A percentile compares a stretch with the other conserved stretches of the same genome.
These are phyloP conservation scores for Globisporangium abappressorium DNA, from an alignment of 352 stramenopile species.

Conservation along the genomic window DNA sequence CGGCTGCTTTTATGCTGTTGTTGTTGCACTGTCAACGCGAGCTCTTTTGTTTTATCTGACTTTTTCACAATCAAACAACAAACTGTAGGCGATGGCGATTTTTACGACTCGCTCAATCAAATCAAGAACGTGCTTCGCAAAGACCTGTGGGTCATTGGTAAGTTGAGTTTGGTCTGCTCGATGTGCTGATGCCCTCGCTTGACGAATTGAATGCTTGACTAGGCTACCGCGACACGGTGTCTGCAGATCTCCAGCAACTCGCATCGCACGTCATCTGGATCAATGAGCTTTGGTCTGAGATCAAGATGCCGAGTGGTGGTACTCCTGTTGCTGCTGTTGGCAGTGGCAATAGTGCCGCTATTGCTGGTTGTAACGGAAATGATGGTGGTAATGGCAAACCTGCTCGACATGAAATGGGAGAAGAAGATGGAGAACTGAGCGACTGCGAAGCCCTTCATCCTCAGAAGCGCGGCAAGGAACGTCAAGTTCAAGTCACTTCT, in stretches of 20 bases:
- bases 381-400: constrained; percentile 10
- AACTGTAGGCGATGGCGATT: constrained; percentile 71
- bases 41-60: constrained; percentile 2
- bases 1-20: not conserved
- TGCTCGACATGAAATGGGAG: constrained; percentile 1
- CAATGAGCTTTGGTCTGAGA: constrained; percentile 57
- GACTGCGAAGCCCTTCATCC: constrained; percentile 6
- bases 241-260: constrained; percentile 74
- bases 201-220: not conserved
- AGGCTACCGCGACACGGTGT: constrained; percentile 75
- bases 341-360: constrained; percentile 14
- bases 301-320: constrained; percentile 24
- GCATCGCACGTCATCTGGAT: constrained; percentile 74
- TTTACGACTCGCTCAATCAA: constrained; percentile 82
- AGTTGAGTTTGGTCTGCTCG: constrained; percentile 3
- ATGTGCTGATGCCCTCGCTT: not conserved
- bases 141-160: constrained; percentile 85
- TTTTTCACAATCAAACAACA: not conserved
- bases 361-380: constrained; percentile 8
- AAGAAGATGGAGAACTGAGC: constrained; percentile 7
- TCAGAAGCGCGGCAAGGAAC: constrained; percentile 11
- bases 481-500: constrained; percentile 17
- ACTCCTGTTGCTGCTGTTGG: not conserved
- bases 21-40: not conserved
- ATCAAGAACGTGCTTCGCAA: constrained; percentile 82